Base-by-base conservation (phyloP, 116 monocot species). In the Cymodocea nodosa region DNA sequence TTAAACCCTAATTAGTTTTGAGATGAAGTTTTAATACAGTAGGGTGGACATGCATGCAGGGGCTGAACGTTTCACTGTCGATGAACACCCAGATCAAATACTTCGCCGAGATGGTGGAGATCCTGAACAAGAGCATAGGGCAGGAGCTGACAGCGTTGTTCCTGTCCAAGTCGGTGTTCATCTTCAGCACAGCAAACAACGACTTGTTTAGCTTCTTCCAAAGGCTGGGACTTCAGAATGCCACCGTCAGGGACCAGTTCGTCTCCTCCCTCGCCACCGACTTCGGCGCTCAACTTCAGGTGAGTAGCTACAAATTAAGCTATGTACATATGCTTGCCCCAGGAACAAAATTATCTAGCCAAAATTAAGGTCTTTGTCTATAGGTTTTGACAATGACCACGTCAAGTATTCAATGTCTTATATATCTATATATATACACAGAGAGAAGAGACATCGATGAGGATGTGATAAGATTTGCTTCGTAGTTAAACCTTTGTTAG, bases 101-200 rank as follows among this genome's bases (percentile, higher is more conserved):
- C 37, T 86, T 82, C 51, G 50, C 44, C 18, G 50, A 10, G 4
- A 40, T 79, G 44, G 34, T 34, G 0, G 17, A 23, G 5, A 68
- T 50, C 35, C 55, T 90, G 2, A 61, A 62, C 1, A 60, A 60
- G 20, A 54, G 22, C 59, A 50, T 84, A 11, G 79, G 75, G 2
- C 13, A 9, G 0, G 15, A n/a, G 8, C 22, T 14, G 13, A 60
- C 79, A 2, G 30, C 67, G 0, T 11, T 16, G 6, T 19, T 65
- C 15, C 63, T 90, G 23, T 69, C 71, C 11, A 70, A 78, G 57
- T 86, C 86, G 4, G 15, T 86, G 53, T 86, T 86, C 59, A 17
- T 86, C 20, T 37, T 91, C 25, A 82, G 79, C 72, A 81, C 74
- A 4, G 90, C 67, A 16, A 76, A 62, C 68, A 91, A 87, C 51